Percentiles rank a stretch among this genome's conserved stretches.
These are phyloP conservation scores for Leccinum pellstonianum DNA, from an alignment of 768 basidiomycete species.

Conservation along the genomic window DNA sequence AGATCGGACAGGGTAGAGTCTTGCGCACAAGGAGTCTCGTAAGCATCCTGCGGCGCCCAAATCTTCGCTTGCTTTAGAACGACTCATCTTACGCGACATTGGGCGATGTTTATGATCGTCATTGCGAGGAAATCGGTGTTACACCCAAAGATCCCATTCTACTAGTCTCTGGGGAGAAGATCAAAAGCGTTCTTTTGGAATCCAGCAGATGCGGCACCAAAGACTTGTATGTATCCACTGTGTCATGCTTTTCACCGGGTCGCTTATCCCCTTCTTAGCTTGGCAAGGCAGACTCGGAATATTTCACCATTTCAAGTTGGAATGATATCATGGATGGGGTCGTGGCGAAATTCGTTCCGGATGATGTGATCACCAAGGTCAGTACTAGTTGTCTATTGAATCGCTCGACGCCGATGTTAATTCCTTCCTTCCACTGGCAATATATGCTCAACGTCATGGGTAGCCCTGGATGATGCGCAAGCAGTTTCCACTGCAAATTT, in stretches of 20 bases:
- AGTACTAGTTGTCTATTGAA: constrained; percentile 9
- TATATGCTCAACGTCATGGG: constrained; percentile 90
- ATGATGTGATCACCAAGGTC: constrained; percentile 82
- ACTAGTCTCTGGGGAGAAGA: constrained; percentile 81
- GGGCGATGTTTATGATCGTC: constrained; percentile 91
- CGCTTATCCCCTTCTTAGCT: constrained; percentile 38
- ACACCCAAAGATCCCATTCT: constrained; percentile 87
- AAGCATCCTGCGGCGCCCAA: constrained; percentile 79
- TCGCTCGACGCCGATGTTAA: background rate
- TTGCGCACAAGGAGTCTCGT: constrained; percentile 86
- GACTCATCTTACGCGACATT: constrained; percentile 89
- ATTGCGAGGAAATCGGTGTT: constrained; percentile 73
- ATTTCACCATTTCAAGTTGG: constrained; percentile 52
- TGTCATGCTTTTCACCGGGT: background rate
- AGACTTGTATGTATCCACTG: constrained; percentile 33
- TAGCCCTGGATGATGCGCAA: constrained; percentile 92
- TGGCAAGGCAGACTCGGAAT: constrained; percentile 52
- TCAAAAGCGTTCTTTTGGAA: constrained; percentile 65
- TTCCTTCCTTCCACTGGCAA: constrained; percentile 39
- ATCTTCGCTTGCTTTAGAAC: constrained; percentile 81
- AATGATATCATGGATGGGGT: constrained; percentile 91
- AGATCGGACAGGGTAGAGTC: constrained; percentile 50
- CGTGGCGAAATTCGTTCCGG: constrained; percentile 82
- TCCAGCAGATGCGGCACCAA: constrained; percentile 44
- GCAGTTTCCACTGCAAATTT: constrained; percentile 90